phyloP scores from a whole-genome alignment of 1,139 yeast species.

The Pichia kudriavzevii region DNA sequence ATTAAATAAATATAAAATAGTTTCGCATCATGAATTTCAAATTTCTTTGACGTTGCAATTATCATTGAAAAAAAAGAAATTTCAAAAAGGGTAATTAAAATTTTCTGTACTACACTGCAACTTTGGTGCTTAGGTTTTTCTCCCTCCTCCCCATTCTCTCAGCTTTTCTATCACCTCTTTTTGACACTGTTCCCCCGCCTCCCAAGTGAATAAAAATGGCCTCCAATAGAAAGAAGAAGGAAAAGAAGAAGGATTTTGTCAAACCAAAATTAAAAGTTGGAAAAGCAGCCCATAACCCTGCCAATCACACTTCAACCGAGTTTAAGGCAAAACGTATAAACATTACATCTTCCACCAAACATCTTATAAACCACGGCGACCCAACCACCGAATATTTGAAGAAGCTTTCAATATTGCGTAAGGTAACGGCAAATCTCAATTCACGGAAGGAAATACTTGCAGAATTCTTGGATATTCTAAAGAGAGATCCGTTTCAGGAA shows the following conservation, averaged over 20 bases:
- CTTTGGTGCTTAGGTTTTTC: too few species aligned
- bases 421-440: conserved; percentile 27
- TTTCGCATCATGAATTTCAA: too few species aligned
- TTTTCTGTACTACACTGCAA: not conserved
- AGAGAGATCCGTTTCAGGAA: conserved; percentile 34
- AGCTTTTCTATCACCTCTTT: not conserved
- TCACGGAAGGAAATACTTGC: conserved; percentile 19
- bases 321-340: conserved; percentile 65
- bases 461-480: conserved; percentile 13
- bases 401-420: conserved; percentile 62
- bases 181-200: not conserved
- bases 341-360: conserved; percentile 13
- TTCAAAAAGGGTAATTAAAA: not conserved
- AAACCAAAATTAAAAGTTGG: conserved; percentile 88
- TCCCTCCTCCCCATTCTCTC: not conserved
- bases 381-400: conserved; percentile 39
- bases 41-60: too few species aligned
- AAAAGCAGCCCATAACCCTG: conserved; percentile 48
- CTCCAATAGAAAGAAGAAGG: conserved; percentile 38
- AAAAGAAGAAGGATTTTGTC: conserved; percentile 66
- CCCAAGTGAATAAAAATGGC: conserved; percentile 8
- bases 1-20: too few species aligned
- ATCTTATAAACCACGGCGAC: conserved; percentile 28
- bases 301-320: conserved; percentile 77
- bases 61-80: too few species aligned